Evolutionary conservation across 2,329 filamentous ascomycete species (phyloP).

Genomic region (Ophiostoma tasmaniense): DNA sequence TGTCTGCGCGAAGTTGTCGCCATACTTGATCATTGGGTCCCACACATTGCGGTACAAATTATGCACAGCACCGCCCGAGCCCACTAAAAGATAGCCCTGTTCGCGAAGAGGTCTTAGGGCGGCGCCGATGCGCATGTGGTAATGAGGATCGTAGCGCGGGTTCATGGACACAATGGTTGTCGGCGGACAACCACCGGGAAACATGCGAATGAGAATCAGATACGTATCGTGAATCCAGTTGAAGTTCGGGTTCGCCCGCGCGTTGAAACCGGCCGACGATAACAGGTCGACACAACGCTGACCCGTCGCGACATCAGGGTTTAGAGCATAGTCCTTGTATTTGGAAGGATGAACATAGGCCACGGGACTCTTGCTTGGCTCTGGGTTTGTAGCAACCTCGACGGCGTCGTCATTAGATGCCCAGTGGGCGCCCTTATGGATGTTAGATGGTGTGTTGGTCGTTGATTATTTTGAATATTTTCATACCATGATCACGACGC

Average conservation of each 20-base stretch:
- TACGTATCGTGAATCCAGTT: constrained; percentile 69
- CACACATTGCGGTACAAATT: constrained; percentile 62
- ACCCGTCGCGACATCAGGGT: constrained; percentile 48
- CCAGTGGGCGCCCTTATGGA: constrained; percentile 56
- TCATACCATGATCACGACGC: constrained; percentile 56
- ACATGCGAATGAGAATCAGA: constrained; percentile 62
- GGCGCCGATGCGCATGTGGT: constrained; percentile 45
- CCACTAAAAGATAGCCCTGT: constrained; percentile 46
- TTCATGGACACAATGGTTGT: constrained; percentile 46
- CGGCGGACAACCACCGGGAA: constrained; percentile 54
- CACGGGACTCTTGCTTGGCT: constrained; percentile 53
- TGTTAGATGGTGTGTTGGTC: background rate
- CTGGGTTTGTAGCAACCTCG: constrained; percentile 52
- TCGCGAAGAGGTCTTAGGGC: constrained; percentile 47
- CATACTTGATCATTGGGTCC: constrained; percentile 54
- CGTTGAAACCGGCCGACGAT: constrained; percentile 44
- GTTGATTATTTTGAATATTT: background rate
- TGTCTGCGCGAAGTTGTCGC: constrained; percentile 54
- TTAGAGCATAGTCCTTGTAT: constrained; percentile 53
- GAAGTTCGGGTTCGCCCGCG: constrained; percentile 44
- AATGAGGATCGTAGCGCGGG: constrained; percentile 33
- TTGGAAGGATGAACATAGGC: constrained; percentile 59
- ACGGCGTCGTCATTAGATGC: constrained; percentile 47
- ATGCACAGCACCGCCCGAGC: constrained; percentile 56
- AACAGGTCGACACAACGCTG: constrained; percentile 44